phyloP scores from a whole-genome alignment of 225 moss, liverwort and hornwort species.

The Anthoceros angustus region DNA sequence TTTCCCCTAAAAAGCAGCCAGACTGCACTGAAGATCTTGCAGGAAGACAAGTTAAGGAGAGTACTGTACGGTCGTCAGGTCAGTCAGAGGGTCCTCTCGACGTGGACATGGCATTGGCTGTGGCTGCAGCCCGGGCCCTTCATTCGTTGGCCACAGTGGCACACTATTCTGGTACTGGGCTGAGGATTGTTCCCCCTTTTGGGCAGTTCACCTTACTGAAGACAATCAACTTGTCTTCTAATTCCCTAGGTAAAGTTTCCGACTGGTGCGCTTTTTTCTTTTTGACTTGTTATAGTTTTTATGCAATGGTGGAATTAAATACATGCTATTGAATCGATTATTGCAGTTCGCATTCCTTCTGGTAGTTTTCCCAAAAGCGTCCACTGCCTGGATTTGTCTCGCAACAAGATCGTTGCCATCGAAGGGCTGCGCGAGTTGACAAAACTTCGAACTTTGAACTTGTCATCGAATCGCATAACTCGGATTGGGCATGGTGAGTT shows the following conservation, averaged over 20 bases:
- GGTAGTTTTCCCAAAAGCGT: slow-evolving; percentile 69
- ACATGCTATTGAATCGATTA: slow-evolving; percentile 6
- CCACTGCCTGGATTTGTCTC: slow-evolving; percentile 69
- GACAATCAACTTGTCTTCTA: slow-evolving; percentile 72
- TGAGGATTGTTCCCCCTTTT: slow-evolving; percentile 51
- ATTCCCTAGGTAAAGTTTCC: slow-evolving; percentile 34
- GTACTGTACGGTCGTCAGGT: slow-evolving; percentile 23
- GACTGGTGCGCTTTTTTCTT: neutral
- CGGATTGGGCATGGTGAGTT: slow-evolving; percentile 85
- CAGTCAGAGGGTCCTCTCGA: slow-evolving; percentile 25
- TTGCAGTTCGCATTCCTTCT: slow-evolving; percentile 55
- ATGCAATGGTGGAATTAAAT: neutral
- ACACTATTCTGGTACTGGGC: slow-evolving; percentile 71
- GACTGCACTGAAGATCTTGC: neutral
- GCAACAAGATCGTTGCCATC: slow-evolving; percentile 58
- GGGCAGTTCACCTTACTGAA: slow-evolving; percentile 50
- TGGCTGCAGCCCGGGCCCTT: slow-evolving; percentile 39
- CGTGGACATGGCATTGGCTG: slow-evolving; percentile 56
- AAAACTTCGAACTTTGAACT: slow-evolving; percentile 60
- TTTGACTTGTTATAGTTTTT: neutral
- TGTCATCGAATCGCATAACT: slow-evolving; percentile 66
- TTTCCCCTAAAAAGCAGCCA: slow-evolving; percentile 7
- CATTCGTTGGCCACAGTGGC: slow-evolving; percentile 73
- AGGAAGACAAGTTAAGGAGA: slow-evolving; percentile 9
- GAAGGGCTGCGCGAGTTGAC: slow-evolving; percentile 78